Percentiles rank a stretch among this genome's conserved stretches.
Evolutionary conservation across 2,329 filamentous ascomycete genomes (phyloP).

Genomic region (Aspergillus pseudonomiae): DNA sequence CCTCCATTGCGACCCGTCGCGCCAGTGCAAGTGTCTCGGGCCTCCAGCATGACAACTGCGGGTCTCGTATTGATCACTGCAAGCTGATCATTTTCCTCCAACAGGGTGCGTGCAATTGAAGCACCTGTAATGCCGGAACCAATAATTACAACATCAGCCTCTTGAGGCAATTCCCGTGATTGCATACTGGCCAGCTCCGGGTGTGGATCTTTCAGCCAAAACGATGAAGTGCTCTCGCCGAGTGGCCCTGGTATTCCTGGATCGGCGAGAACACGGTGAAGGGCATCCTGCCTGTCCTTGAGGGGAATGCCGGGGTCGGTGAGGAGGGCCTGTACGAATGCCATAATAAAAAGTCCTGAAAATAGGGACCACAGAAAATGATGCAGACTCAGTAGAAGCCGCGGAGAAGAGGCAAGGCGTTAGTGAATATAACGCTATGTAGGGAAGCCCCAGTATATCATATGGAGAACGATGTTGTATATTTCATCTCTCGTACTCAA

Average conservation of each 20-base stretch:
- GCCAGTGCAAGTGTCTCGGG: conserved; percentile 34
- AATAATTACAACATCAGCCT: conserved; percentile 34
- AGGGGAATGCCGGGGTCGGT: conserved; percentile 21
- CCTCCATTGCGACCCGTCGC: conserved; percentile 40
- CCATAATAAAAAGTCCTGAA: conserved; percentile 19
- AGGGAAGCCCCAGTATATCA: not conserved
- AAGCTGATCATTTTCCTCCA: conserved; percentile 9
- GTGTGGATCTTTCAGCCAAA: conserved; percentile 34
- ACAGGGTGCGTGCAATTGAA: conserved; percentile 29
- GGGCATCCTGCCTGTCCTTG: conserved; percentile 25
- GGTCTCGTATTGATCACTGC: not conserved
- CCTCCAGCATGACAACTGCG: conserved; percentile 33
- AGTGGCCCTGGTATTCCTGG: conserved; percentile 27
- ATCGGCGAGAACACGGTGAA: conserved; percentile 28
- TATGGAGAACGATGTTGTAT: not conserved
- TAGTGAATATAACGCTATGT: not conserved
- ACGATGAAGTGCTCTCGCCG: conserved; percentile 35
- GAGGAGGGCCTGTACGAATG: conserved; percentile 25
- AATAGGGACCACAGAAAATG: not conserved
- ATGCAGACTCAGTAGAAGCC: not conserved
- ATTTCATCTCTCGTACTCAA: not conserved
- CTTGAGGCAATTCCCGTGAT: conserved; percentile 23
- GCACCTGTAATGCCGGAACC: conserved; percentile 35
- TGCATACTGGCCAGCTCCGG: conserved; percentile 23
- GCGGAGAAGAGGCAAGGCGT: not conserved